Percentiles rank a stretch among this genome's conserved stretches.
These are phyloP conservation scores for Dacryopinax spathularia DNA, from an alignment of 768 basidiomycete species.

Conservation along the genomic window DNA sequence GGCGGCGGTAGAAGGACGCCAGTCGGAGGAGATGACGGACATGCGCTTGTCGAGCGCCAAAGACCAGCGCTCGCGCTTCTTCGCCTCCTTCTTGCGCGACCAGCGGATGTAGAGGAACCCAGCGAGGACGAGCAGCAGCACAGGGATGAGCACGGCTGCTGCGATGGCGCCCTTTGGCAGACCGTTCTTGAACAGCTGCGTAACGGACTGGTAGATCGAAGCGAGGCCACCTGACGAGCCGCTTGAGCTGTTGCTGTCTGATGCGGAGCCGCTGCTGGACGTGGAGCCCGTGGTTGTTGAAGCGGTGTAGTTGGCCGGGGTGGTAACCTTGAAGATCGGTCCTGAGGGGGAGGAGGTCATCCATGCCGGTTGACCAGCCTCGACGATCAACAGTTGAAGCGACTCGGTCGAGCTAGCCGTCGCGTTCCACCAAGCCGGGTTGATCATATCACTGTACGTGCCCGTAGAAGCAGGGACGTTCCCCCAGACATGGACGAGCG, in stretches of 20 bases:
- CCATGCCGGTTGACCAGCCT: conserved; percentile 16
- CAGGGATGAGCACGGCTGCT: conserved; percentile 46
- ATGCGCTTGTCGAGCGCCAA: conserved; percentile 66
- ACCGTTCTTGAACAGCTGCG: conserved; percentile 13
- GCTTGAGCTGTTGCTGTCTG: conserved; percentile 5
- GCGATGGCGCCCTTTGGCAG: conserved; percentile 45
- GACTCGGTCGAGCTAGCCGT: conserved; percentile 17
- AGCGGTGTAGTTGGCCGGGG: conserved; percentile 8
- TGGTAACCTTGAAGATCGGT: conserved; percentile 22
- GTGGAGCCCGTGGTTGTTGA: neutral
- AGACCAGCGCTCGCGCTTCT: conserved; percentile 42
- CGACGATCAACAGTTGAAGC: conserved; percentile 23
- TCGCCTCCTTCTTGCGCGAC: conserved; percentile 35
- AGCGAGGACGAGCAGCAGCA: conserved; percentile 36
- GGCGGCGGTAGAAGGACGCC: conserved; percentile 55
- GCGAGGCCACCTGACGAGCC: conserved; percentile 1
- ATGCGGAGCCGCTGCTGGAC: conserved; percentile 5
- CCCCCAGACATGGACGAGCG: conserved; percentile 22
- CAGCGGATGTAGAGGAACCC: conserved; percentile 37
- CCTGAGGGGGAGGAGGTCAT: conserved; percentile 20
- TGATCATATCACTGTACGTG: conserved; percentile 16
- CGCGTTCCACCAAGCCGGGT: conserved; percentile 27
- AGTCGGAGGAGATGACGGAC: conserved; percentile 57
- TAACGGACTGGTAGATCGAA: neutral
- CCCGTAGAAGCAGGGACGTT: conserved; percentile 19